These are phyloP conservation scores for Drechslerella coelobrocha DNA, from an alignment of 2,329 filamentous ascomycete species.

Conservation along the genomic window DNA sequence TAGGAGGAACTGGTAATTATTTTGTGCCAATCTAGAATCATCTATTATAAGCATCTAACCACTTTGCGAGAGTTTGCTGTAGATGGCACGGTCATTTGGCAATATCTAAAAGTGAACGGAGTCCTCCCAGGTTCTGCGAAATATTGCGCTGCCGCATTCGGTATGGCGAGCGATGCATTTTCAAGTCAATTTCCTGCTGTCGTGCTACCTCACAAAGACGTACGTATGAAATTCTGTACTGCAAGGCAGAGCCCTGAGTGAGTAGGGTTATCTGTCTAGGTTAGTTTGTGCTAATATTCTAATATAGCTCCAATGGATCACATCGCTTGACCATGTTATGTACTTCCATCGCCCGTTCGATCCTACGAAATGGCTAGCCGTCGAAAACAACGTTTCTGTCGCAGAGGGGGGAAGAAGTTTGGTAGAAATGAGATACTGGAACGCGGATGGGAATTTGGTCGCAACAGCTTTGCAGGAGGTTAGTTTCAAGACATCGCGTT, in stretches of 20 bases:
- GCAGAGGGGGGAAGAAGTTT: slow-evolving; percentile 30
- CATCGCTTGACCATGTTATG: slow-evolving; percentile 28
- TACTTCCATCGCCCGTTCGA: slow-evolving; percentile 44
- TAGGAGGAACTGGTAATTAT: slow-evolving; percentile 8
- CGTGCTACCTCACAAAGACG: slow-evolving; percentile 29
- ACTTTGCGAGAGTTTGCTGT: slow-evolving; percentile 4
- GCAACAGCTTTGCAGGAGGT: slow-evolving; percentile 41
- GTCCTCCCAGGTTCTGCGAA: slow-evolving; percentile 12
- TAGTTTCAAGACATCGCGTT: not conserved
- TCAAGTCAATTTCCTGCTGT: slow-evolving; percentile 41
- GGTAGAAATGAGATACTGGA: slow-evolving; percentile 44
- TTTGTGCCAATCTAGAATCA: not conserved
- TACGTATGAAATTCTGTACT: slow-evolving; percentile 11
- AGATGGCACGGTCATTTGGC: slow-evolving; percentile 8
- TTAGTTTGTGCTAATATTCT: not conserved
- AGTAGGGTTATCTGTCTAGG: not conserved
- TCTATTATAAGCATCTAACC: slow-evolving; percentile 8
- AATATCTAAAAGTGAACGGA: slow-evolving; percentile 31
- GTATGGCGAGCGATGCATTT: slow-evolving; percentile 36
- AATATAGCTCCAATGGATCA: slow-evolving; percentile 30
- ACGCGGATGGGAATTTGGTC: slow-evolving; percentile 20
- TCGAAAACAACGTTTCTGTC: slow-evolving; percentile 26
- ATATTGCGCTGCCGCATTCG: slow-evolving; percentile 35
- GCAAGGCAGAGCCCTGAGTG: no score
- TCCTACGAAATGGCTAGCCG: slow-evolving; percentile 36